Conservation (phyloP, 2,329 filamentous ascomycete species). For the Sarocladiaceae sp. region DNA sequence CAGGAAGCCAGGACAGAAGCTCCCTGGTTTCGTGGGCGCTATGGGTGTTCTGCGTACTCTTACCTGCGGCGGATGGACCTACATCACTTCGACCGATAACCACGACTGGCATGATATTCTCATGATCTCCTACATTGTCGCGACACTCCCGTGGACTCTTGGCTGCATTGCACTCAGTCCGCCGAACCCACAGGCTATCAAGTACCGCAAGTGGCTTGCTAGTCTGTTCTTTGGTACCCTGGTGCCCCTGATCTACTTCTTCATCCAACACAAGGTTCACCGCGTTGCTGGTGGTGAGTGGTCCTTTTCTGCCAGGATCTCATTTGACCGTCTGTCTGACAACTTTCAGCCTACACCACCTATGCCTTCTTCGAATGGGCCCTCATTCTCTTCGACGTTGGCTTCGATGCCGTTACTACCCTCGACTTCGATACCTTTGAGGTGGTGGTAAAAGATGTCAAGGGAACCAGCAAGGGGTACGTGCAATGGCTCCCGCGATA, state of each 20-base stretch:
- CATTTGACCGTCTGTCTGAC: slow-evolving; percentile 11
- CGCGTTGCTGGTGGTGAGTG: slow-evolving; percentile 80
- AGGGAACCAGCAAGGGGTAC: slow-evolving; percentile 95
- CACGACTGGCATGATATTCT: slow-evolving; percentile 99
- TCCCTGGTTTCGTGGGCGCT: slow-evolving; percentile 75
- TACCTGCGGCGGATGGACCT: slow-evolving; percentile 96
- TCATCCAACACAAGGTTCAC: slow-evolving; percentile 98
- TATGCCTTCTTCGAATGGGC: slow-evolving; percentile 99
- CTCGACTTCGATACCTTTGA: slow-evolving; percentile 89
- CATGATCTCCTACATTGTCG: slow-evolving; percentile 96
- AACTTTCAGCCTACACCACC: slow-evolving; percentile 74
- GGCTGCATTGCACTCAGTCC: slow-evolving; percentile 87
- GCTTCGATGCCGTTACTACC: slow-evolving; percentile 89
- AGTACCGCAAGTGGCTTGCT: slow-evolving; percentile 82
- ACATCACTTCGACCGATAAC: slow-evolving; percentile 95
- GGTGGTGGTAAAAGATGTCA: slow-evolving; percentile 79
- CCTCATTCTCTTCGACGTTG: slow-evolving; percentile 89
- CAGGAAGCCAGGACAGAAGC: slow-evolving; percentile 61
- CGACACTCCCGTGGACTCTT: slow-evolving; percentile 89
- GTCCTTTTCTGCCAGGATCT: neutral
- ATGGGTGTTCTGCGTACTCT: slow-evolving; percentile 83
- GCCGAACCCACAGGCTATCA: slow-evolving; percentile 72
- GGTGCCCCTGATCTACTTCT: slow-evolving; percentile 88
- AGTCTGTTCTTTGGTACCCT: slow-evolving; percentile 84
- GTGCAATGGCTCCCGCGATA: slow-evolving; percentile 93